These are phyloP conservation scores for Gomphus bonarii DNA, from an alignment of 1,284 basidiomycete species.

Conservation along the genomic window DNA sequence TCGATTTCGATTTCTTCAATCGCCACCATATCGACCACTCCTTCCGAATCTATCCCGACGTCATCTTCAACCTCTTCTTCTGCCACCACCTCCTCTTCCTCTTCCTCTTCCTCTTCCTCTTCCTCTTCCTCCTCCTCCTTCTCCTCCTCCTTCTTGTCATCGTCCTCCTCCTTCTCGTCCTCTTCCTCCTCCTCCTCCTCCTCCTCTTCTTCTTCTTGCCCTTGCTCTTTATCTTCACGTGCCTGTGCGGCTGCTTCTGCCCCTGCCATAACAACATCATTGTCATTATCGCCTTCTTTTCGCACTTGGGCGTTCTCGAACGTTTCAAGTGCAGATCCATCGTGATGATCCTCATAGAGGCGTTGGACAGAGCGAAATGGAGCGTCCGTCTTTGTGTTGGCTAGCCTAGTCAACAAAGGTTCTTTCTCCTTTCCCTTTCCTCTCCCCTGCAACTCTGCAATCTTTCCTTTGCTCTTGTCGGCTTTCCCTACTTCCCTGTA, in stretches of 20 bases:
- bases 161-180: conserved; percentile 1
- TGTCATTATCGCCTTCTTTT: background rate
- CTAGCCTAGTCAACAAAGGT: background rate
- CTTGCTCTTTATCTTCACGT: conserved; percentile 10
- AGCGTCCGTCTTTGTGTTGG: background rate
- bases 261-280: conserved; percentile 6
- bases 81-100: conserved; percentile 7
- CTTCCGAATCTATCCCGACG: background rate
- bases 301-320: background rate
- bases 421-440: conserved; percentile 18
- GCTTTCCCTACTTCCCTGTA: background rate
- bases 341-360: background rate
- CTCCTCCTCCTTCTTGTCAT: conserved; percentile 5
- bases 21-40: conserved; percentile 4
- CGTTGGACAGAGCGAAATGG: background rate
- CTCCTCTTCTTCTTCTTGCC: conserved; percentile 13
- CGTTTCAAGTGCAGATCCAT: background rate
- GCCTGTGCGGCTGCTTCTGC: conserved; percentile 1
- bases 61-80: conserved; percentile 15
- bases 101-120: background rate
- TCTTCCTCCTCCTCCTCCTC: background rate
- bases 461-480: conserved; percentile 9
- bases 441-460: background rate
- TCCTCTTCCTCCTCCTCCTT: background rate
- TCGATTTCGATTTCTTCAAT: conserved; percentile 2